These are phyloP conservation scores for Mycosphaerella sp. DNA, from an alignment of 2,329 filamentous ascomycete species.

Conservation along the genomic window DNA sequence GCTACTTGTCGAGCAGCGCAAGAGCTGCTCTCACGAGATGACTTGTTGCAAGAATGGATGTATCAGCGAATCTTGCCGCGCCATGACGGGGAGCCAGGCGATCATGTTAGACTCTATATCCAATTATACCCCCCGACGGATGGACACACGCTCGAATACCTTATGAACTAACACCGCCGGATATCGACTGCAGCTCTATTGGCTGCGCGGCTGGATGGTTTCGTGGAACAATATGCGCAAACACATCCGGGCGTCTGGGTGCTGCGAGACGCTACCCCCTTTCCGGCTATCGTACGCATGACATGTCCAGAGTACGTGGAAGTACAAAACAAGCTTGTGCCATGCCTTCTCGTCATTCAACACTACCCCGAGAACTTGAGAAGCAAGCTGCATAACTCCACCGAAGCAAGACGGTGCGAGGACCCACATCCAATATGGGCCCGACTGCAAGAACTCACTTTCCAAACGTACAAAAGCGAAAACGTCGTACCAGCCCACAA, in stretches of 20 bases:
- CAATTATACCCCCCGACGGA: slow-evolving; percentile 8
- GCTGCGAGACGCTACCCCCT: not conserved
- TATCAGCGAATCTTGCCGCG: not conserved
- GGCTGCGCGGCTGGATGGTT: not conserved
- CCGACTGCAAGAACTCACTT: not conserved
- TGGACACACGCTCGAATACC: slow-evolving; percentile 4
- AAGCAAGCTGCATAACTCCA: not conserved
- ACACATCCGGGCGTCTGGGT: slow-evolving; percentile 4
- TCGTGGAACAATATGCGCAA: slow-evolving; percentile 1
- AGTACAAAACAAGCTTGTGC: slow-evolving; percentile 2
- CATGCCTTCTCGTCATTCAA: slow-evolving; percentile 5
- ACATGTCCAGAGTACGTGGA: not conserved
- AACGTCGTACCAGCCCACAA: slow-evolving; percentile 6
- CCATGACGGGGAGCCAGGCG: not conserved
- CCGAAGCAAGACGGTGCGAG: not conserved
- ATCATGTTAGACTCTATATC: slow-evolving; percentile 4
- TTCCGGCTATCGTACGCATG: not conserved
- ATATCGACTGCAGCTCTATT: not conserved
- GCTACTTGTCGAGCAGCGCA: slow-evolving; percentile 1
- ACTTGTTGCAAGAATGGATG: slow-evolving; percentile 9
- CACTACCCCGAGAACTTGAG: slow-evolving; percentile 8
- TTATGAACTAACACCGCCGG: slow-evolving; percentile 7
- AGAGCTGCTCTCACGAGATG: not conserved
- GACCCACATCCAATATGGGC: not conserved
- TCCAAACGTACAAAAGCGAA: not conserved